phyloP scores from a whole-genome alignment of 345 rosid species.

The Lepidium sativum region DNA sequence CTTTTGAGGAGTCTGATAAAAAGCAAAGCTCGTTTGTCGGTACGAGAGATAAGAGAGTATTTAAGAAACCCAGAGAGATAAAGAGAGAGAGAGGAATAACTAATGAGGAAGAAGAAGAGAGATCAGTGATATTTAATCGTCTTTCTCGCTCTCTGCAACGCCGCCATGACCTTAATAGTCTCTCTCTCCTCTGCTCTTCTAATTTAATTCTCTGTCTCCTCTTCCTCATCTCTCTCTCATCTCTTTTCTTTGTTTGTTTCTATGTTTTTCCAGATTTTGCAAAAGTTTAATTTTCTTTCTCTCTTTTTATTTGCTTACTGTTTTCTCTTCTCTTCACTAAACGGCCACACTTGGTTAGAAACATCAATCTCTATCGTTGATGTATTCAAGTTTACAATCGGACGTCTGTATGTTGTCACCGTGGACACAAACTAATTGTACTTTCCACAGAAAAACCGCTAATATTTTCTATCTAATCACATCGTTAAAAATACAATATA shows the following conservation, averaged over 20 bases:
- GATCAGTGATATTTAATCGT: constrained; percentile 24
- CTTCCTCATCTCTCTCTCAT: constrained; percentile 17
- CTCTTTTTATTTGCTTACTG: background rate
- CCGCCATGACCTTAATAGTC: constrained; percentile 55
- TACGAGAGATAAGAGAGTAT: constrained; percentile 12
- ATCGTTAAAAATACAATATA: no score
- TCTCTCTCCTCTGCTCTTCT: constrained; percentile 28
- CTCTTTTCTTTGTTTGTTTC: constrained; percentile 3
- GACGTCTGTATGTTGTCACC: constrained; percentile 22
- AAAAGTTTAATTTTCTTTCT: background rate
- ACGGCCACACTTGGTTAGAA: background rate
- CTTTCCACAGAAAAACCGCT: constrained; percentile 43
- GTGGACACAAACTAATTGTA: constrained; percentile 20
- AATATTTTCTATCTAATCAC: background rate
- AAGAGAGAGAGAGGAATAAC: background rate
- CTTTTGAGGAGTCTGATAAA: constrained; percentile 10
- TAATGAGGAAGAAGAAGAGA: constrained; percentile 8
- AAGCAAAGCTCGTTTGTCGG: constrained; percentile 27
- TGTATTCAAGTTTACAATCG: constrained; percentile 21
- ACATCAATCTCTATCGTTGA: constrained; percentile 7
- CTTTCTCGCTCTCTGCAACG: constrained; percentile 53
- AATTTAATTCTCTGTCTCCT: constrained; percentile 37
- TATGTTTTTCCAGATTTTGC: constrained; percentile 25
- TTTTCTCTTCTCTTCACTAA: background rate
- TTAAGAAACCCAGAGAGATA: background rate